Evolutionary conservation across 305 asterid species (phyloP).

Genomic region (Fraxinus baroniana): DNA sequence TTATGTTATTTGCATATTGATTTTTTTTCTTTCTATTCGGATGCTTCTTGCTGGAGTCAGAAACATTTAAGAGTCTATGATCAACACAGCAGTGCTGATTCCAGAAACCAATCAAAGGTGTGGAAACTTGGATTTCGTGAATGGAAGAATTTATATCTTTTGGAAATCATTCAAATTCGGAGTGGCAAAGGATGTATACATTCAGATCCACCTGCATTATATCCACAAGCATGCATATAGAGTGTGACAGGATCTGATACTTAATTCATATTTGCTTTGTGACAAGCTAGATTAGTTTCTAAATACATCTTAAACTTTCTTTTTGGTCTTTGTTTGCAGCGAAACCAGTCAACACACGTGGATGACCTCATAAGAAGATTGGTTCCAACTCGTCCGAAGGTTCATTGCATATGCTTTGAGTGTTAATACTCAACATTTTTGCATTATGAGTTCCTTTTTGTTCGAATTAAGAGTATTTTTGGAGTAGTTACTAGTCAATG

Average conservation of each 20-base stretch:
- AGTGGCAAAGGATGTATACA: neutral
- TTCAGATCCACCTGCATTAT: neutral
- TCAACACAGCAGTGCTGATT: constrained; percentile 36
- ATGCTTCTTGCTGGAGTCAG: constrained; percentile 37
- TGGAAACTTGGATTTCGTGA: constrained; percentile 11
- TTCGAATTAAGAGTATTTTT: neutral
- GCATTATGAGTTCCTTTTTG: constrained; percentile 7
- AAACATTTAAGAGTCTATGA: constrained; percentile 40
- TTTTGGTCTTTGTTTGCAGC: constrained; percentile 40
- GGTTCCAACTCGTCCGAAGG: constrained; percentile 67
- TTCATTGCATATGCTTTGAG: constrained; percentile 42
- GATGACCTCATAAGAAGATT: constrained; percentile 58
- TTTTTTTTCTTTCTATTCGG: constrained; percentile 3
- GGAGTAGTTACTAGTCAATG: neutral
- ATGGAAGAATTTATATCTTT: neutral
- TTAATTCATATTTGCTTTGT: neutral
- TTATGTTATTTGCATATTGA: constrained; percentile 4
- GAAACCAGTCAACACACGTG: constrained; percentile 44
- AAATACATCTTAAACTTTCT: constrained; percentile 11
- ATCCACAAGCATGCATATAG: neutral
- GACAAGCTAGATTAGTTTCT: constrained; percentile 13
- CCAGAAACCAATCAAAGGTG: constrained; percentile 51
- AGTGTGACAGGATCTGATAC: constrained; percentile 16
- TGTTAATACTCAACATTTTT: constrained; percentile 28
- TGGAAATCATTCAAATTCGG: constrained; percentile 6